Evolutionary conservation across 805 yeast species (phyloP), one percentile per base, ranked within the genome.

Genomic region (Millerozyma miso): DNA sequence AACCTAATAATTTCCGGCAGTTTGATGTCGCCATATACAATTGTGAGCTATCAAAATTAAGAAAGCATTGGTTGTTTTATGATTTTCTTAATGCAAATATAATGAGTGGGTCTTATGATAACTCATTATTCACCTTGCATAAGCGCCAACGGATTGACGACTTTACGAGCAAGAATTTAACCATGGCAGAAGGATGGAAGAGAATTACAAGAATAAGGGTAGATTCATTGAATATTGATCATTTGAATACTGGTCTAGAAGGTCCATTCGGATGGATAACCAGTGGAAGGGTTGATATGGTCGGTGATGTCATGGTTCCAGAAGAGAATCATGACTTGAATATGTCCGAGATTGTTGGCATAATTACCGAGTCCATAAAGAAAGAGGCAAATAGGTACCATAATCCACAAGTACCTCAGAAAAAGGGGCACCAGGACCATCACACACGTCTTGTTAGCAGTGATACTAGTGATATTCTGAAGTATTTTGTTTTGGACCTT

Each of bases 181-280:
- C n/a, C 8, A 18, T 12, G 8, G 31, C 47, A 31, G 48, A 54
- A 8, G 53, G 59, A 4, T 48, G 56, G 53, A 48, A 52, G 46
- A 72, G 83, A 43, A 78, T 85, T 10, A 88, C 91, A 1, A 72
- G 97, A 35, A 73, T 88, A 47, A 69, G 98, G 39, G 83, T 90
- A 31, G 98, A 93, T 58, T 81, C 88, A 20, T 76, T 93, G 42
- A 83, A 81, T 56, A 77, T 93, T 32, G 96, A 91, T 52, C 98
- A 93, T 63, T 65, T 93, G 44, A 93, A 93, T 58, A 79, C 87
- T 1, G 98, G 97, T 0, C 76, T 87, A 44, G 81, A 82, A 42
- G 99, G 99, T 0, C 96, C 98, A 10, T 88, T 93, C 63, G 97
- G 98, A 4, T 93, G 99, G 99, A 91, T 93, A 43, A 81, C 88